A percentile compares a stretch with the other conserved stretches of the same genome.
Evolutionary conservation across 129 eudicot species (phyloP).

Genomic region (Centella asiatica): DNA sequence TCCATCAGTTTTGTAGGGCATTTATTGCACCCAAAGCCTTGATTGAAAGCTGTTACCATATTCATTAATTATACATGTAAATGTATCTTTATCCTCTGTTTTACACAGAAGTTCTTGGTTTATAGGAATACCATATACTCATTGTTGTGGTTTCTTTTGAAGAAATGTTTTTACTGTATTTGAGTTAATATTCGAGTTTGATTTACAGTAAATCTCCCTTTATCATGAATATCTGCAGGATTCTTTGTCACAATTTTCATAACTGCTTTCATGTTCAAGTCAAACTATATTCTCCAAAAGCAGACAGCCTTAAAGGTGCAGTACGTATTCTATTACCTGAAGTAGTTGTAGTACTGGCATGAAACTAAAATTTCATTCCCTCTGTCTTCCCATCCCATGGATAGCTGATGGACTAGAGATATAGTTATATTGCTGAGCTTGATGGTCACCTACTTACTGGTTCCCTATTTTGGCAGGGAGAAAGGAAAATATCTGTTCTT

Average conservation of each 20-base stretch:
- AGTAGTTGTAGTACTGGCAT: neutral
- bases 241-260: constrained; percentile 56
- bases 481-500: constrained; percentile 57
- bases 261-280: constrained; percentile 69
- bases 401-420: neutral
- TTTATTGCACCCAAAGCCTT: no score
- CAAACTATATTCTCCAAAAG: constrained; percentile 67
- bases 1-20: neutral
- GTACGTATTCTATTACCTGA: constrained; percentile 5
- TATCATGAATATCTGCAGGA: constrained; percentile 38
- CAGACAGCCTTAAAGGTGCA: constrained; percentile 64
- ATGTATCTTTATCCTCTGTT: neutral
- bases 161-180: neutral
- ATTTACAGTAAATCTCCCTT: neutral
- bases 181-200: neutral
- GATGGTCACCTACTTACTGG: neutral
- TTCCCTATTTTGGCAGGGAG: constrained; percentile 45
- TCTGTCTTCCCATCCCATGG: neutral
- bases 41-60: neutral
- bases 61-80: neutral
- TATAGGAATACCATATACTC: no score
- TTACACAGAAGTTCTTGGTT: neutral
- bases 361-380: neutral
- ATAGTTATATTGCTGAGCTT: neutral
- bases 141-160: no score